Evolutionary conservation across 2,329 filamentous ascomycete species (phyloP), one percentile per base, ranked within the genome.

Genomic region (Trichoderma gracile): DNA sequence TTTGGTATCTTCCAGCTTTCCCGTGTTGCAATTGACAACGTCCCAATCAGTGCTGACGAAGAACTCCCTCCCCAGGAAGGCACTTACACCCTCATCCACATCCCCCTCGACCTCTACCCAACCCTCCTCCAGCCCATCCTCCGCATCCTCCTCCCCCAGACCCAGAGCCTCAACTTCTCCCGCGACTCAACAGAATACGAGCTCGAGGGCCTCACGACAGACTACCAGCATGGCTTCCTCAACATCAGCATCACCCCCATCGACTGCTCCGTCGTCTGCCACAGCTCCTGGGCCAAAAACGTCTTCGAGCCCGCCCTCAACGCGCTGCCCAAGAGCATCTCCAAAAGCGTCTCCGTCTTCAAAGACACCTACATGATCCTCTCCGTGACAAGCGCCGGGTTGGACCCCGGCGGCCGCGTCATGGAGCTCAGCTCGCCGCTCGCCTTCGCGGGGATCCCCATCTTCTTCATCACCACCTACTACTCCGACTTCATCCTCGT

Each of bases 391-490:
- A 93, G 91, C 68, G 90, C 93, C 70, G 93, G 93, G 8, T 88
- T 97, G 70, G 93, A 97, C 74, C 93, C 94, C 10, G 93, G 93
- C 7, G 92, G 93, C 70, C 86, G 93, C 63, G 94, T 99, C 7
- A 86, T 97, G 71, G 94, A 98, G 73, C 78, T 99, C 67, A 97
- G 93, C 8, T 93, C 89, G 60, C 95, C 94, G 5, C 82, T 98
- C 38, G 94, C 95, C 30, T 84, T 97, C 74, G 94, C 94, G 56
- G 92, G 92, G 70, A 95, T 98, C 59, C 91, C 94, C 60, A 96
- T 99, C 73, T 97, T 98, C 81, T 98, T 98, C 83, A 96, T 97
- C 75, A 97, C 94, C 3, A 97, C 93, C 38, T 99, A 98, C 78
- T 98, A 96, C 78, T 95, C 91, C 40, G 94, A 99, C 79, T 98